Base-by-base conservation (phyloP, 305 asterid species). In the Striga hermonthica region DNA sequence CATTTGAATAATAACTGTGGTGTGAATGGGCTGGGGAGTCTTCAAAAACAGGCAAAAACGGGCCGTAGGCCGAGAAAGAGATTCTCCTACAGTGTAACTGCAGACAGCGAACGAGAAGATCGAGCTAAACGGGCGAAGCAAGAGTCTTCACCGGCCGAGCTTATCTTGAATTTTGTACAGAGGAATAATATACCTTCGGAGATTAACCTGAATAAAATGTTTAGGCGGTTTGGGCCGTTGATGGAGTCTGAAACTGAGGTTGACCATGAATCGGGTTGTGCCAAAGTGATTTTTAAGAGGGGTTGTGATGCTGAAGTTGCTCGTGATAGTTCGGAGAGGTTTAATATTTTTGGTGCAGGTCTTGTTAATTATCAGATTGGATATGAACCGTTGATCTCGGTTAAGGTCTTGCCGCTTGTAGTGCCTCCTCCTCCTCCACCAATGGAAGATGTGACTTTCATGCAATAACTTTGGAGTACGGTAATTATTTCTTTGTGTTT, bases 271-370 rank as follows among this genome's bases (percentile, higher is more conserved):
- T 77, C 83, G 16, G 85, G 82, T 7, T 86, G 93, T 56, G 99
- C 93, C 34, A 86, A 85, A 62, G 91, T 94, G 63, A 85, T 90
- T 71, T 93, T 88, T 64, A 94, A 94, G 69, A 81, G 84, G 69
- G 96, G 97, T 62, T 79, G 91, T 34, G 99, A 94, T 71, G 99
- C 99, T 59, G 95, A 90, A 80, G 95, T 86, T 72, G 99, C 99
- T 68, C 82, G 64, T 31, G 83, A 79, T 67, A 94, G 99, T 76
- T 89, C 86, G 0, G 84, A 80, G 64, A 82, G 78, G 66, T 86
- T 94, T 78, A 83, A 75, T 67, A 80, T 94, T 67, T 90, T 94
- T 45, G 99, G 98, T 53, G 79, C 96, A 0, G 80, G 57, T 73
- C 80, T 71, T 45, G 99, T 94, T 47, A 83, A 74, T 65, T 94